Evolutionary conservation across 371 early-diverging fungal genomes (phyloP).

Genomic region (Zychaea mexicana): DNA sequence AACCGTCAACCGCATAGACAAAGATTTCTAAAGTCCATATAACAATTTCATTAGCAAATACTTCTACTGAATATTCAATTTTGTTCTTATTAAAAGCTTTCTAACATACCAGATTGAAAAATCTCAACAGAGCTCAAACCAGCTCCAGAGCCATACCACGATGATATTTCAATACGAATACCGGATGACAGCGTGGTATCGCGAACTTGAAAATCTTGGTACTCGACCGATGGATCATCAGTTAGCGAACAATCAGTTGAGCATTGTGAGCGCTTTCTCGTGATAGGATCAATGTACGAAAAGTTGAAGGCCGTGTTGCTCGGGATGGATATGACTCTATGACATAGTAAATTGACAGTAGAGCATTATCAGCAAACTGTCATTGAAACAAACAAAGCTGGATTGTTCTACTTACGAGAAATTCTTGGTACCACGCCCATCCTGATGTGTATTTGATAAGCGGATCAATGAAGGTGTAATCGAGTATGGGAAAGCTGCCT

Average conservation of each 20-base stretch:
- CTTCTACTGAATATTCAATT: neutral
- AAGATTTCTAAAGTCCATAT: constrained; percentile 15
- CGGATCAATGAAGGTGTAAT: constrained; percentile 71
- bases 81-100: neutral
- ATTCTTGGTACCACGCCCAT: constrained; percentile 67
- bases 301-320: constrained; percentile 53
- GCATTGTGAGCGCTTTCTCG: constrained; percentile 48
- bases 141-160: constrained; percentile 78
- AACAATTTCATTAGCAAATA: neutral
- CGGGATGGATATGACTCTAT: constrained; percentile 45
- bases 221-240: constrained; percentile 36
- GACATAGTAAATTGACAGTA: neutral
- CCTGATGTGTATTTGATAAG: constrained; percentile 61
- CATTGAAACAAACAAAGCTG: no score
- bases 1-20: constrained; percentile 21
- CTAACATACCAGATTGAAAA: constrained; percentile 60
- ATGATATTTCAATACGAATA: constrained; percentile 62
- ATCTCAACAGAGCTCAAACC: constrained; percentile 71
- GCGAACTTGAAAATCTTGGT: constrained; percentile 66
- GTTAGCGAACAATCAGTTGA: constrained; percentile 61
- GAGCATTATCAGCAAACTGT: no score
- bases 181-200: constrained; percentile 45
- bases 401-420: constrained; percentile 66
- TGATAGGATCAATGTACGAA: constrained; percentile 63
- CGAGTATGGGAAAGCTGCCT: constrained; percentile 56